Evolutionary conservation across 106 monocot genomes (phyloP), one percentile per base, ranked within the genome.

Genomic region (Allium sativum): DNA sequence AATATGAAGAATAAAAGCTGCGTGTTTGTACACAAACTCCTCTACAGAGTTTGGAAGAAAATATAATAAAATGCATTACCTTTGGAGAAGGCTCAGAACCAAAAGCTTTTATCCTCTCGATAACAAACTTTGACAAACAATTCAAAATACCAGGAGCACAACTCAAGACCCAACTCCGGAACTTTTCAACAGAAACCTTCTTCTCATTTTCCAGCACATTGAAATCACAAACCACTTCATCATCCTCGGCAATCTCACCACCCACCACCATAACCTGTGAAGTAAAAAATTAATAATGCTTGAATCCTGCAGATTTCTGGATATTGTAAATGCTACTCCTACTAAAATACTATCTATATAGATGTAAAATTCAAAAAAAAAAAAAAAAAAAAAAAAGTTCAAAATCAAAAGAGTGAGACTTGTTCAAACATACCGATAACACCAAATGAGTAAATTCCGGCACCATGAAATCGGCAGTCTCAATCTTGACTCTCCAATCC

Each of bases 371-470:
- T 31, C 31, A 31, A 2, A 31, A 2, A 31, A 31, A 31, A 2
- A 31, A 31, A 2, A 31, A 2, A 31, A 31, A 31, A 2, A 31
- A 31, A 31, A 3, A 31, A 31, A 3, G 31, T 31, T 31, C 31
- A 31, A 31, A 31, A 31, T 5, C 4, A 2, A 31, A 31, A 31
- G 1, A 31, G 31, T 31, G 31, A 31, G 31, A 31, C 31, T 31
- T 31, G 31, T 3, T 31, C 31, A 31, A 31, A 31, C 31, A 76
- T 2, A 76, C 87, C 48, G 91, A 98, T 15, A 78, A 20, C 20
- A 91, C 55, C 61, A 98, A 74, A 78, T 76, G 79, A 16, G 42
- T 66, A 59, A 91, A 48, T 50, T 91, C 91, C 12, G 87, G 96
- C 12, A 98, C 70, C 12, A 67, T 46, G 21, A 80, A 43, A 31